Evolutionary conservation across 345 rosid species (phyloP).

Genomic region (Gossypium herbaceum): DNA sequence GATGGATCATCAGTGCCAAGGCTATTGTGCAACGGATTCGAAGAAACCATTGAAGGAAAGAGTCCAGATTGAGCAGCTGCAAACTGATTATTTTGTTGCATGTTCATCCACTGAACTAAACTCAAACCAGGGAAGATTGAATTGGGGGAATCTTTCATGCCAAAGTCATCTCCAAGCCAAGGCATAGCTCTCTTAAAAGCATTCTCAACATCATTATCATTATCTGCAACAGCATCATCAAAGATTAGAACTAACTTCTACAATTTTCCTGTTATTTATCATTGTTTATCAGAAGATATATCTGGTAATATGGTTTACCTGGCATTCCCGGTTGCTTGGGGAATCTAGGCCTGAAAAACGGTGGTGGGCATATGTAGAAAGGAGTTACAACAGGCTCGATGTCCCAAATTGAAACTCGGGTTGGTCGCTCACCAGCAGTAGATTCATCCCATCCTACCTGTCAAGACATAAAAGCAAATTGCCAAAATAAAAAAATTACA

Average conservation of each 20-base stretch:
- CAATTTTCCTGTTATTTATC: background rate
- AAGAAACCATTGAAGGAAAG: conserved; percentile 51
- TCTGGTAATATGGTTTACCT: conserved; percentile 34
- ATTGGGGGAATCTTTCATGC: conserved; percentile 74
- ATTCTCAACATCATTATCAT: conserved; percentile 74
- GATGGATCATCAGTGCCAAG: conserved; percentile 67
- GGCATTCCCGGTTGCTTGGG: conserved; percentile 86
- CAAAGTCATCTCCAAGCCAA: conserved; percentile 94
- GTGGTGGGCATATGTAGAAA: conserved; percentile 94
- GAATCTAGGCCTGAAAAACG: conserved; percentile 87
- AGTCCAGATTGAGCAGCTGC: conserved; percentile 58
- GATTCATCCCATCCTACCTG: conserved; percentile 99
- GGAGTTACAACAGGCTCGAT: conserved; percentile 93
- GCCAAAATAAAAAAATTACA: conserved; percentile 1
- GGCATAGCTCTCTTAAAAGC: conserved; percentile 95
- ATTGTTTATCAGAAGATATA: background rate
- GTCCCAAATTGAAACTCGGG: conserved; percentile 95
- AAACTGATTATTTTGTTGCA: conserved; percentile 87
- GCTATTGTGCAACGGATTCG: conserved; percentile 52
- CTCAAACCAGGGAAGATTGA: conserved; percentile 86
- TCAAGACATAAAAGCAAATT: conserved; percentile 9
- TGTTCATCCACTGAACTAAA: conserved; percentile 97
- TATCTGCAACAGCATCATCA: conserved; percentile 49
- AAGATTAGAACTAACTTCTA: background rate
- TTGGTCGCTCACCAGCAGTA: conserved; percentile 83